Conservation (phyloP, 345 rosid genomes). For the Iberis pinnata region DNA sequence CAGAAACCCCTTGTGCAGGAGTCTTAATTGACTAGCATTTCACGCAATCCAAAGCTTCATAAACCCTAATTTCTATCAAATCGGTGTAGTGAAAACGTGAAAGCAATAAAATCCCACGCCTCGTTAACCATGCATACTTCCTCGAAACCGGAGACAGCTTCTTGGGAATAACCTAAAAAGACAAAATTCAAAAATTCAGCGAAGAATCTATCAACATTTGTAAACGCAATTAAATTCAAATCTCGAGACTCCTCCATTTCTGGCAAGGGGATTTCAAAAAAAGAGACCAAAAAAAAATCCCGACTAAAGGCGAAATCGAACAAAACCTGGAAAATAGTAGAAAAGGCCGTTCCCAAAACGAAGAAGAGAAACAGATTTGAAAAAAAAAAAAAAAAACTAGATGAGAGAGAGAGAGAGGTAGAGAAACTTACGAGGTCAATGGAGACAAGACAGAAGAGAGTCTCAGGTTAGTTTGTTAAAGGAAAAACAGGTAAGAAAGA, state of each 20-base stretch:
- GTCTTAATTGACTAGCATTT: constrained; percentile 16
- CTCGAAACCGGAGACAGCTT: constrained; percentile 24
- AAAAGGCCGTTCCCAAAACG: not conserved
- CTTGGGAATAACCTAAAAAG: constrained; percentile 1
- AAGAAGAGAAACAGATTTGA: constrained; percentile 2
- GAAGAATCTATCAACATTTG: constrained; percentile 16
- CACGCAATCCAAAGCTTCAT: constrained; percentile 25
- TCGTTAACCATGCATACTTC: constrained; percentile 24
- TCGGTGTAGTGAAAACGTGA: constrained; percentile 13
- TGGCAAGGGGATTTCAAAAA: not conserved
- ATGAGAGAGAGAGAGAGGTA: not conserved
- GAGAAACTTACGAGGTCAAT: constrained; percentile 35
- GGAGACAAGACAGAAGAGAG: constrained; percentile 15
- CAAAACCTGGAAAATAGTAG: constrained; percentile 18
- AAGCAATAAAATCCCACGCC: not conserved
- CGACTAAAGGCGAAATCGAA: constrained; percentile 20
- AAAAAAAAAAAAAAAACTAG: not conserved
- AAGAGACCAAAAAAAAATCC: not conserved
- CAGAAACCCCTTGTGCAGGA: not conserved
- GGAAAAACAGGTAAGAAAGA: no score
- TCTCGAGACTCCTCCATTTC: constrained; percentile 28
- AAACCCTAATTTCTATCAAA: constrained; percentile 30
- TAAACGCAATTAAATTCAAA: constrained; percentile 1
- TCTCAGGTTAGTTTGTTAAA: constrained; percentile 27
- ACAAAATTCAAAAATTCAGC: constrained; percentile 6